These are phyloP conservation scores for Alloteropsis angusta DNA, from an alignment of 202 grass and related monocot genomes.

Conservation along the genomic window DNA sequence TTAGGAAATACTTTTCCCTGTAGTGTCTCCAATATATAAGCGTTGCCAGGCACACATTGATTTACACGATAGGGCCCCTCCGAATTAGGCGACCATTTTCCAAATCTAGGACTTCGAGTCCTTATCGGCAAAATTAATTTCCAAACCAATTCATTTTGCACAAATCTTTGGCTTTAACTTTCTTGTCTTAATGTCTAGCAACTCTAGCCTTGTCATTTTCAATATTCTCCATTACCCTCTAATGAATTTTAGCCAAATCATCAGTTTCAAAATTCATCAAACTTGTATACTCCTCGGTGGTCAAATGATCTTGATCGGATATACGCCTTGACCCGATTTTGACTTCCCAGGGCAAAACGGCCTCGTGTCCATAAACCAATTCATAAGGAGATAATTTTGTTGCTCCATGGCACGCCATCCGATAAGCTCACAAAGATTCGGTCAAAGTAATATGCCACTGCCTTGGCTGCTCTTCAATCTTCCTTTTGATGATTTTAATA, in stretches of 20 bases:
- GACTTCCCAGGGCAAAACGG: background rate
- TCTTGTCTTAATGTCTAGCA: background rate
- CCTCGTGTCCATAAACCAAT: too few species aligned
- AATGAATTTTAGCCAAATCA: too few species aligned
- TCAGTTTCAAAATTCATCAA: too few species aligned
- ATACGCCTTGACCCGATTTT: background rate
- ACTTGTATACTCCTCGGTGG: background rate
- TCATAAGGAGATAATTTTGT: too few species aligned
- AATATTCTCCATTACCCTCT: too few species aligned
- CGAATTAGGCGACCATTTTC: background rate
- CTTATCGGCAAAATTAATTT: background rate
- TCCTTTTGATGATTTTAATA: too few species aligned
- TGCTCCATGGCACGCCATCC: too few species aligned
- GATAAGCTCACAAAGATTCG: too few species aligned
- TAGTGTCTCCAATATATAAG: background rate
- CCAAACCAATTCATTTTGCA: background rate
- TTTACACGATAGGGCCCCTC: background rate
- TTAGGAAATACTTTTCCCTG: background rate
- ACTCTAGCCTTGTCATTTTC: background rate
- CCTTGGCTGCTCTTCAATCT: too few species aligned
- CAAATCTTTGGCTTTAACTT: background rate
- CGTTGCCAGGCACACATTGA: fast-evolving
- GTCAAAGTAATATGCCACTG: too few species aligned
- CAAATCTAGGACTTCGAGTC: background rate
- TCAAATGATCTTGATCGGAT: background rate